These are phyloP conservation scores for Noccaea caerulescens DNA, from an alignment of 345 rosid genomes.

Conservation along the genomic window DNA sequence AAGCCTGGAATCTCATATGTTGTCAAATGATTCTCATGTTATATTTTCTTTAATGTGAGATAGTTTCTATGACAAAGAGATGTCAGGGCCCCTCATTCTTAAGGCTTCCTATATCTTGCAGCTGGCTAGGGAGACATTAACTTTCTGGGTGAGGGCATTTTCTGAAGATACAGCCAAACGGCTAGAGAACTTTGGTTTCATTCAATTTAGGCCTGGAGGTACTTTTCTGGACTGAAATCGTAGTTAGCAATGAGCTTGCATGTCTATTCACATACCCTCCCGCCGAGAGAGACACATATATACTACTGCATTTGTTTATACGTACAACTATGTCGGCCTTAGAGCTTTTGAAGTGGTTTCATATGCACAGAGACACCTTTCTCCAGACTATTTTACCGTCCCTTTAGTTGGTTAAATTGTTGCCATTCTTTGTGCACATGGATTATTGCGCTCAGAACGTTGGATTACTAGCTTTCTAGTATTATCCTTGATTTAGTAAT, in stretches of 20 bases:
- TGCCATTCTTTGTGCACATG: constrained; percentile 6
- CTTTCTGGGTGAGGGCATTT: constrained; percentile 99
- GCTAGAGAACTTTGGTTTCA: constrained; percentile 96
- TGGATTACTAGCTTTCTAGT: constrained; percentile 19
- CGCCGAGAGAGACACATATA: not conserved
- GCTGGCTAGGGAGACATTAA: constrained; percentile 94
- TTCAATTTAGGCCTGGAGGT: constrained; percentile 99
- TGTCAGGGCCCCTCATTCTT: constrained; percentile 2
- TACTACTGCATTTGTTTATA: constrained; percentile 13
- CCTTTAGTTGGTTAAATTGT: constrained; percentile 2
- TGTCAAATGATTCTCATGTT: constrained; percentile 20
- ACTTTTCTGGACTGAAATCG: constrained; percentile 36
- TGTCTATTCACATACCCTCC: constrained; percentile 1
- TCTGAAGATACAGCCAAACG: constrained; percentile 98
- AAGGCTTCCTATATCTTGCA: constrained; percentile 41
- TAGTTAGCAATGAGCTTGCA: constrained; percentile 31
- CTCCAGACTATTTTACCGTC: not conserved
- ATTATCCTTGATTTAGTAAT: constrained; percentile 14
- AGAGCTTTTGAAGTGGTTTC: constrained; percentile 24
- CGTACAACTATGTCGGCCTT: constrained; percentile 14
- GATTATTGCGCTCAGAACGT: not conserved
- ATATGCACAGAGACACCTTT: constrained; percentile 14
- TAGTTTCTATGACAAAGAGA: constrained; percentile 14
- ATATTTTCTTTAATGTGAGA: constrained; percentile 9
- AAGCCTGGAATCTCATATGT: constrained; percentile 12